Percentiles rank a stretch among this genome's conserved stretches.
Conservation (phyloP, 2,329 filamentous ascomycete genomes). For the Colletotrichum chrysophilum region DNA sequence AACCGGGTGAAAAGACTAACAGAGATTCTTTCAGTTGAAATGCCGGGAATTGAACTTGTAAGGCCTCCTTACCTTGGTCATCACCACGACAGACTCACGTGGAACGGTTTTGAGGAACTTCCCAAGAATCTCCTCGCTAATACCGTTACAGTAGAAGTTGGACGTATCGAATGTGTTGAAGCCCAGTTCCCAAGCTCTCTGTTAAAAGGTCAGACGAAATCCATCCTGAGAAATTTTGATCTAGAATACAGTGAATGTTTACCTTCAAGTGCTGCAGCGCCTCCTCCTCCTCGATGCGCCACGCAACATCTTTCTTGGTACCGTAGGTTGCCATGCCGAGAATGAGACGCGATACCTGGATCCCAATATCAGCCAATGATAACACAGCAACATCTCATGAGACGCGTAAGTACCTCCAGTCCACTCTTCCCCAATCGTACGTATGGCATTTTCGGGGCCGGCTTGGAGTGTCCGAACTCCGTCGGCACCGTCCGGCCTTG, state of each 20-base stretch:
- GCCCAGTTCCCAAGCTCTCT: not conserved
- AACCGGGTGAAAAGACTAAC: not conserved
- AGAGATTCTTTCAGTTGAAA: too few relatives aligned
- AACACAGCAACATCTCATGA: not conserved
- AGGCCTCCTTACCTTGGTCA: not conserved
- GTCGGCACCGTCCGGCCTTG: not conserved
- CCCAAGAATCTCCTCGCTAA: not conserved
- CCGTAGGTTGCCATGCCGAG: not conserved
- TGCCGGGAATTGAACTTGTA: too few relatives aligned
- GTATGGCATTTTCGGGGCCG: not conserved
- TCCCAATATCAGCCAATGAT: not conserved
- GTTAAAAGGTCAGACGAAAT: not conserved
- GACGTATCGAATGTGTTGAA: not conserved
- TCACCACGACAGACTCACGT: not conserved
- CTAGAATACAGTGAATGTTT: not conserved
- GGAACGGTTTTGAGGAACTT: not conserved
- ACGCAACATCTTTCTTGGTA: not conserved
- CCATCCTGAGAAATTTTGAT: not conserved
- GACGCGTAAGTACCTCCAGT: not conserved
- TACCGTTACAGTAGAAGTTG: not conserved
- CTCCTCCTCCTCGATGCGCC: not conserved
- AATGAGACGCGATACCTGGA: not conserved
- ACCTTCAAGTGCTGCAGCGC: not conserved
- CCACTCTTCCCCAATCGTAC: not conserved
- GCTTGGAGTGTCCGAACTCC: not conserved